These are phyloP conservation scores for Colletotrichum salicis DNA, from an alignment of 2,329 filamentous ascomycete genomes.

Conservation along the genomic window DNA sequence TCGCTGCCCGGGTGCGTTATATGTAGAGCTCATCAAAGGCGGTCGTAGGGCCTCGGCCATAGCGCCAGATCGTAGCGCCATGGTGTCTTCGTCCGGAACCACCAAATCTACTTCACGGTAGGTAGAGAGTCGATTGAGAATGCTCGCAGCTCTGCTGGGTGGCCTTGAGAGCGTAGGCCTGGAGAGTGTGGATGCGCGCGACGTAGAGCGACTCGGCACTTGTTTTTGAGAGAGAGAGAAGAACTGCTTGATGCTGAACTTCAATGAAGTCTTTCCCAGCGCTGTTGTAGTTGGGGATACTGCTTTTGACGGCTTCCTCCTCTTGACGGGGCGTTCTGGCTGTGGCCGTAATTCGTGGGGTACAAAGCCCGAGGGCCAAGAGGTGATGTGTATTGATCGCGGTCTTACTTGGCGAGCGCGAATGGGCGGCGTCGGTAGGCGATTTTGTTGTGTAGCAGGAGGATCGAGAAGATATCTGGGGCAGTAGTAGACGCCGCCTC, in stretches of 20 bases:
- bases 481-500: constrained; percentile 44
- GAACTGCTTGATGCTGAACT: constrained; percentile 33
- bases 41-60: constrained; percentile 33
- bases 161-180: constrained; percentile 15
- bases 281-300: constrained; percentile 24
- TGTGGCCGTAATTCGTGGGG: constrained; percentile 55
- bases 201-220: constrained; percentile 25
- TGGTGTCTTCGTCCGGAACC: constrained; percentile 35
- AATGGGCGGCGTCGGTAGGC: constrained; percentile 51
- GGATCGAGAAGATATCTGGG: constrained; percentile 37
- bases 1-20: constrained; percentile 49
- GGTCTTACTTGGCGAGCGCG: constrained; percentile 51
- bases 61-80: constrained; percentile 35
- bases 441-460: constrained; percentile 23
- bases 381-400: constrained; percentile 55
- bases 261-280: constrained; percentile 34
- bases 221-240: constrained; percentile 32
- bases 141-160: constrained; percentile 28
- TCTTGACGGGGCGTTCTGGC: constrained; percentile 49
- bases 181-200: constrained; percentile 28
- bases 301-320: constrained; percentile 39
- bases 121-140: constrained; percentile 28
- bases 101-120: constrained; percentile 30
- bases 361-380: constrained; percentile 55
- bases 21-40: constrained; percentile 34